phyloP scores from a whole-genome alignment of 225 moss, liverwort and hornwort genomes.

The Rhytidiadelphus loreus region DNA sequence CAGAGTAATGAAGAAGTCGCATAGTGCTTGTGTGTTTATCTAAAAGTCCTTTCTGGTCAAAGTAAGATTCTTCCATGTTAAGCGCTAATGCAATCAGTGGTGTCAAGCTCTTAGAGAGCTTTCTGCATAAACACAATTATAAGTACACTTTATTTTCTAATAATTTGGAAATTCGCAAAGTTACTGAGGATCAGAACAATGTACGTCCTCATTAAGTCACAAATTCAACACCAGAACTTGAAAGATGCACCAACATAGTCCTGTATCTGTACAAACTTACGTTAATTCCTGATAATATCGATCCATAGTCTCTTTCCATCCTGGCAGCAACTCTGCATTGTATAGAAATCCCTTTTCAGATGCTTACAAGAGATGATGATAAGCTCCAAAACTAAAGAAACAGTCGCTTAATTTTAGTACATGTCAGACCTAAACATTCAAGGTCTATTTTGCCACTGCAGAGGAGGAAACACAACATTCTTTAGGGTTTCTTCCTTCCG shows the following conservation, averaged over 20 bases:
- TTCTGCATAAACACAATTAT: constrained; percentile 7
- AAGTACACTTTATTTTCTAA: not conserved
- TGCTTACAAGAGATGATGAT: not conserved
- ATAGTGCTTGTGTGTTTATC: constrained; percentile 21
- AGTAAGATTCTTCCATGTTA: constrained; percentile 36
- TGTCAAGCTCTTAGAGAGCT: constrained; percentile 21
- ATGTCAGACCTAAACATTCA: not conserved
- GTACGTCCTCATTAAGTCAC: not conserved
- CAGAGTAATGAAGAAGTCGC: constrained; percentile 46
- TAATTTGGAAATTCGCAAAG: not conserved
- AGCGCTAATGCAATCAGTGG: constrained; percentile 52
- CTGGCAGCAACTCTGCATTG: constrained; percentile 36
- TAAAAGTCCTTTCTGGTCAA: constrained; percentile 21
- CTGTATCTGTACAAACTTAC: constrained; percentile 10
- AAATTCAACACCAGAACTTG: not conserved
- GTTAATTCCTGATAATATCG: constrained; percentile 26
- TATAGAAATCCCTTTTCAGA: not conserved
- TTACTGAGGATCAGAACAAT: not conserved
- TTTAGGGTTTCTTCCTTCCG: not conserved
- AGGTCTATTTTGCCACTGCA: not conserved
- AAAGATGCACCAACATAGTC: not conserved
- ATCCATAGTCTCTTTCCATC: constrained; percentile 49
- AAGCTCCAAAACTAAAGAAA: not conserved
- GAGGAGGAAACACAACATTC: not conserved
- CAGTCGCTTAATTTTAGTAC: not conserved